These are phyloP conservation scores for Sporothrix inflata DNA, from an alignment of 2,329 filamentous ascomycete genomes.

Conservation along the genomic window DNA sequence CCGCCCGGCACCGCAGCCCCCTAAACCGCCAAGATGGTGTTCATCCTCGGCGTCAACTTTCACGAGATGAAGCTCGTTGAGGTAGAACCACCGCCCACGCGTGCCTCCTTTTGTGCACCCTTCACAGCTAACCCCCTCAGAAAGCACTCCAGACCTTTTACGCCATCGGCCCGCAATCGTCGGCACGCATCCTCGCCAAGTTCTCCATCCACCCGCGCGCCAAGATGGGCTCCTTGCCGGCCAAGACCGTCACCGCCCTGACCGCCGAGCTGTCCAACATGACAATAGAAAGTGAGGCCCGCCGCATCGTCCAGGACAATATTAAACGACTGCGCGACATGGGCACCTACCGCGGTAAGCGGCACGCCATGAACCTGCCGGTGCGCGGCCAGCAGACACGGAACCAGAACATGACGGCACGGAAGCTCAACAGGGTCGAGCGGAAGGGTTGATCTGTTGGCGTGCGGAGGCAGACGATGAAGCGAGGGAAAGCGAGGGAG, in stretches of 20 bases:
- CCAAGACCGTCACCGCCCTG: conserved; percentile 77
- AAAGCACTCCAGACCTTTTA: conserved; percentile 84
- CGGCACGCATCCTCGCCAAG: conserved; percentile 79
- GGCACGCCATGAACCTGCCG: conserved; percentile 91
- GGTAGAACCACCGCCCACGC: conserved; percentile 54
- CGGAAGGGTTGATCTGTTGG: conserved; percentile 48
- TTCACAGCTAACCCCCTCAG: conserved; percentile 42
- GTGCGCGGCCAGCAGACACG: conserved; percentile 89
- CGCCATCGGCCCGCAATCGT: conserved; percentile 72
- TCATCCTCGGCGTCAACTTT: conserved; percentile 87
- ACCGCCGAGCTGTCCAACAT: conserved; percentile 85
- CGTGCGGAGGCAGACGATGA: not conserved
- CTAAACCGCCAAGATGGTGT: conserved; percentile 59
- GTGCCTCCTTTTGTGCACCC: conserved; percentile 22
- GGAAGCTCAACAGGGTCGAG: conserved; percentile 64
- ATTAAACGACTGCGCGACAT: conserved; percentile 87
- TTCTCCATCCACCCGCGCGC: conserved; percentile 85
- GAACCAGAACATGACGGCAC: conserved; percentile 66
- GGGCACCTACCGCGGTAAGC: conserved; percentile 82
- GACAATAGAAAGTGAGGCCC: conserved; percentile 90
- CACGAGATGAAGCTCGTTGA: conserved; percentile 79
- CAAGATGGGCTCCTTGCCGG: conserved; percentile 73
- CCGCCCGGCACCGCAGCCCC: not conserved
- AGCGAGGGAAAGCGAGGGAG: not conserved
- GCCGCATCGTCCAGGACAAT: conserved; percentile 77